Conservation (phyloP, 1,284 basidiomycete genomes). For the Irpex sp. region DNA sequence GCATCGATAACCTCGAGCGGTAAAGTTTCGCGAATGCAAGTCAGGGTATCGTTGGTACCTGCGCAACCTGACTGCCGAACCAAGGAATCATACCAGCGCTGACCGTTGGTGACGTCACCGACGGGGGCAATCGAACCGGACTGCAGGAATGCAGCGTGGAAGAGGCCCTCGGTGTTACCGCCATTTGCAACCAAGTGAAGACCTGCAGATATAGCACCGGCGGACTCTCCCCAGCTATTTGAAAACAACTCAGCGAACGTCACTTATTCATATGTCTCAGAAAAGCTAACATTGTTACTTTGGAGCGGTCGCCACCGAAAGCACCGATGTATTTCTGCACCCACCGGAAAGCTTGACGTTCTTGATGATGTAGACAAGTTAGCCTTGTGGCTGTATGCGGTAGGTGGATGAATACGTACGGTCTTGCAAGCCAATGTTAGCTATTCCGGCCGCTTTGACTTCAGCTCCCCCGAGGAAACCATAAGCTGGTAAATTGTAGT, state of each 20-base stretch:
- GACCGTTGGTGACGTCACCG: constrained; percentile 25
- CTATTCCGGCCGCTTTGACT: constrained; percentile 42
- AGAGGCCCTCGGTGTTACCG: constrained; percentile 28
- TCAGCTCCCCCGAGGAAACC: constrained; percentile 47
- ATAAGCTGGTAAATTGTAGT: constrained; percentile 21
- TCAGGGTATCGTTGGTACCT: constrained; percentile 28
- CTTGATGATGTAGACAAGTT: constrained; percentile 21
- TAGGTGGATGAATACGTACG: constrained; percentile 29
- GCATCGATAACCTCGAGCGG: constrained; percentile 17
- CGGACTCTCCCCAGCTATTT: background rate
- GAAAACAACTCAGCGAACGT: background rate
- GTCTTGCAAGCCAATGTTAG: constrained; percentile 50
- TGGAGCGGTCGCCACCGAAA: constrained; percentile 37
- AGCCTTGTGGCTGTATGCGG: background rate
- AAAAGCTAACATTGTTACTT: constrained; percentile 25
- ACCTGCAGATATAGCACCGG: constrained; percentile 17
- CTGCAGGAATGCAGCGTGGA: constrained; percentile 32
- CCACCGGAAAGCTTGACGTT: constrained; percentile 57
- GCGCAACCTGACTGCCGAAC: constrained; percentile 28
- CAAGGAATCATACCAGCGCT: constrained; percentile 30
- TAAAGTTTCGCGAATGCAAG: constrained; percentile 33
- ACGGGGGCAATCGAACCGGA: constrained; percentile 28
- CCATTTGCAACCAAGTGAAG: constrained; percentile 29
- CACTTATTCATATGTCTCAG: too few species aligned
- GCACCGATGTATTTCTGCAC: constrained; percentile 35